Evolutionary conservation across 2,329 filamentous ascomycete genomes (phyloP).

Genomic region (Aureobasidium namibiae): DNA sequence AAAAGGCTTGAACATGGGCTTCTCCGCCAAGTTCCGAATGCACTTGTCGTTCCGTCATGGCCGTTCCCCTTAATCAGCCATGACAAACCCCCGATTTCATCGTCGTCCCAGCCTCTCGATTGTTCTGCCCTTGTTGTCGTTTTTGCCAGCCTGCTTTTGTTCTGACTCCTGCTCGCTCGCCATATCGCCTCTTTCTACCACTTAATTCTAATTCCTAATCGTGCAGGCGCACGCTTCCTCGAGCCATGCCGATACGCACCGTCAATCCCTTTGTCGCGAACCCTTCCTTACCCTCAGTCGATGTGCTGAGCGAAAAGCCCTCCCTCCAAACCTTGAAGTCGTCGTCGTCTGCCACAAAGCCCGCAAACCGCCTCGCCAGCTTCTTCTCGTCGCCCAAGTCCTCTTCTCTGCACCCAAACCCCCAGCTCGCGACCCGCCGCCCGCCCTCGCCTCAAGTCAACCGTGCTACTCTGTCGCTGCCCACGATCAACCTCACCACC

Average conservation of each 20-base stretch:
- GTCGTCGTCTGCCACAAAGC: slow-evolving; percentile 16
- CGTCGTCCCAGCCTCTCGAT: background rate
- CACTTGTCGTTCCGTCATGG: slow-evolving; percentile 3
- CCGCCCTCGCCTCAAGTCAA: slow-evolving; percentile 57
- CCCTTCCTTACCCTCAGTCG: slow-evolving; percentile 41
- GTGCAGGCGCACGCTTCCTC: slow-evolving; percentile 15
- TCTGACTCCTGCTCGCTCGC: slow-evolving; percentile 1
- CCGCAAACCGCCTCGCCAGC: slow-evolving; percentile 18
- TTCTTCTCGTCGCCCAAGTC: slow-evolving; percentile 22
- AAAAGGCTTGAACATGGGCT: background rate
- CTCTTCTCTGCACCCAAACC: slow-evolving; percentile 29
- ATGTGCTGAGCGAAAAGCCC: slow-evolving; percentile 47
- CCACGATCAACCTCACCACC: slow-evolving; percentile 85
- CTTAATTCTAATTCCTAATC: slow-evolving; percentile 13
- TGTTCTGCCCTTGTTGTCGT: background rate
- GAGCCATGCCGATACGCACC: slow-evolving; percentile 56
- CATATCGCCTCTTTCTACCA: background rate
- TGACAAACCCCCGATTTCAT: background rate
- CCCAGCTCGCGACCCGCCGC: slow-evolving; percentile 52
- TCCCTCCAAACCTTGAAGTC: slow-evolving; percentile 25
- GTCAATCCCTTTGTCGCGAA: slow-evolving; percentile 50
- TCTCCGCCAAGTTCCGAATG: background rate
- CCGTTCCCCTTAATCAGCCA: slow-evolving; percentile 11
- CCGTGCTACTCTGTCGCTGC: slow-evolving; percentile 66
- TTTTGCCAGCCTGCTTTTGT: background rate